phyloP scores from a whole-genome alignment of 176 grass and related monocot genomes.

The Aegilops longissima region DNA sequence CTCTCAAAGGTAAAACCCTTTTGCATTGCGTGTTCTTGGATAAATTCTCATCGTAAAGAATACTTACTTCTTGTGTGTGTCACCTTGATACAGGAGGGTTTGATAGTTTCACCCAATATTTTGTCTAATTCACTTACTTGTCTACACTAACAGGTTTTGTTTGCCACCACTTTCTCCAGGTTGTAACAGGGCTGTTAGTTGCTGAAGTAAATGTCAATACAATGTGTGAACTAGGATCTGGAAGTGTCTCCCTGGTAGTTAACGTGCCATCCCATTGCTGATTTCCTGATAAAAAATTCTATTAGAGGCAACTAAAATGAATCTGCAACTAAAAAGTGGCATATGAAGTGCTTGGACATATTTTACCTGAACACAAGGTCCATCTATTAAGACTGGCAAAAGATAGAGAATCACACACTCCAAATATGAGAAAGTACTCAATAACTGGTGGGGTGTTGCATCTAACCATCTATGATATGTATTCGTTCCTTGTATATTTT shows the following conservation, averaged over 20 bases:
- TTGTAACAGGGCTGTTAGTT: slow-evolving; percentile 81
- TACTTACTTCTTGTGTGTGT: slow-evolving; percentile 47
- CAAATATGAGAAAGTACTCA: not conserved
- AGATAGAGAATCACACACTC: not conserved
- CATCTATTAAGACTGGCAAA: slow-evolving; percentile 13
- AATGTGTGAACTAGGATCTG: slow-evolving; percentile 96
- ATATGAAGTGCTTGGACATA: not conserved
- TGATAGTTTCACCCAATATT: slow-evolving; percentile 42
- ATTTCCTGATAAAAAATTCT: not conserved
- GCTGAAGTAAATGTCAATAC: slow-evolving; percentile 99
- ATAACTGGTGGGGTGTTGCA: not conserved
- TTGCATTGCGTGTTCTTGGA: slow-evolving; percentile 5
- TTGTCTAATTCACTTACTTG: not conserved
- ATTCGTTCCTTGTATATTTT: not conserved
- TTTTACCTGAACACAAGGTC: not conserved
- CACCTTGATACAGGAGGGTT: slow-evolving; percentile 47
- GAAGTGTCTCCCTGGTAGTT: slow-evolving; percentile 92
- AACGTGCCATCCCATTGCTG: not conserved
- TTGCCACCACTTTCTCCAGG: slow-evolving; percentile 58
- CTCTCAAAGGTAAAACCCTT: slow-evolving; percentile 42
- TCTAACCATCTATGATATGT: not conserved
- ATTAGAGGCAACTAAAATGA: not conserved
- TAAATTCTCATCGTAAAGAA: not conserved
- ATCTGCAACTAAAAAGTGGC: not conserved
- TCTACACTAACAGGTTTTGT: slow-evolving; percentile 18